Conservation (phyloP, 176 grass and related monocot genomes). For the Hsuehochloa calcarea region DNA sequence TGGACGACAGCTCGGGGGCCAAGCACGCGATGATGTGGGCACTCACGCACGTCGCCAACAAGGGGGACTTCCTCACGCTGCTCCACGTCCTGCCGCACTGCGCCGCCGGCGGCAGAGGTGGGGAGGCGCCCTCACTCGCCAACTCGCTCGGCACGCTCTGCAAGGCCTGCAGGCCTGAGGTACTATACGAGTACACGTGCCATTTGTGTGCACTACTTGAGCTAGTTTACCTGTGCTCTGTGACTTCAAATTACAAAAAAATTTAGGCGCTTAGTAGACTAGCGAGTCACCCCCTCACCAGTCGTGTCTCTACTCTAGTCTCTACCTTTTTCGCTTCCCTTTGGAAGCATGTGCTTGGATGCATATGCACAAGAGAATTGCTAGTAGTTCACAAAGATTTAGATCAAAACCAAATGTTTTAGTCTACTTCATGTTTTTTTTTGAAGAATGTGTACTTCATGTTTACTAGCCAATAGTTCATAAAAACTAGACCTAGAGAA, state of each 20-base stretch:
- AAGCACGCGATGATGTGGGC: conserved; percentile 99
- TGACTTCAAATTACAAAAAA: background rate
- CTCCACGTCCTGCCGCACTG: conserved; percentile 68
- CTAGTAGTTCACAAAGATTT: background rate
- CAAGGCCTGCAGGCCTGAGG: conserved; percentile 86
- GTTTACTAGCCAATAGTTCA: background rate
- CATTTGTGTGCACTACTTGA: background rate
- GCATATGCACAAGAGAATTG: conserved; percentile 17
- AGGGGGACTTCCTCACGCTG: conserved; percentile 81
- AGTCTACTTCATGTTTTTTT: background rate
- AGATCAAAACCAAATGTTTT: background rate
- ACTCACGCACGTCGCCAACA: conserved; percentile 83
- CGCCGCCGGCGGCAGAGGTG: conserved; percentile 38
- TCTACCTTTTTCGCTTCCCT: background rate
- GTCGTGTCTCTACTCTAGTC: background rate
- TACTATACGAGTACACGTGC: conserved; percentile 4
- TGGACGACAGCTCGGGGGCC: conserved; percentile 66
- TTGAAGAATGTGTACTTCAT: background rate
- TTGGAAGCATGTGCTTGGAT: conserved; percentile 33
- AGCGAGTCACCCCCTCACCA: background rate
- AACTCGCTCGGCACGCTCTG: conserved; percentile 85
- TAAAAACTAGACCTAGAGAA: background rate
- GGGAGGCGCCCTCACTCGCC: conserved; percentile 49
- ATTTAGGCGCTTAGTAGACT: background rate
- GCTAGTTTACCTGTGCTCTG: background rate